phyloP scores from a whole-genome alignment of 2,329 filamentous ascomycete genomes.

The Sporothrix pallida region DNA sequence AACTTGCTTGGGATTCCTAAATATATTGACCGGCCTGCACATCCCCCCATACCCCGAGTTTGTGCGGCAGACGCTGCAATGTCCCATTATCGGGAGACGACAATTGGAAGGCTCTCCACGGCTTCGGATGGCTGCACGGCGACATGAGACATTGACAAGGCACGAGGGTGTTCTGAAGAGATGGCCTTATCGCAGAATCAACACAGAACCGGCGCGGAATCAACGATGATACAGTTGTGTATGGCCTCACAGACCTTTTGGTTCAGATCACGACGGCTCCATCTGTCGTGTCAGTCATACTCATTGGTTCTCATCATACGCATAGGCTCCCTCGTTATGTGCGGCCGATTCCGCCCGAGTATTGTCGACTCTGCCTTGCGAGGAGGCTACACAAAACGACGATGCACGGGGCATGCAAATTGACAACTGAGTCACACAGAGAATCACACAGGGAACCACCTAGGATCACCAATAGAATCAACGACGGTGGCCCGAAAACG shows the following conservation, averaged over 20 bases:
- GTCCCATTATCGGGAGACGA: not conserved
- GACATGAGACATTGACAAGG: not conserved
- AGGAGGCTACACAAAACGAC: not conserved
- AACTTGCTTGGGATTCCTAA: not conserved
- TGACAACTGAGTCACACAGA: constrained; percentile 12
- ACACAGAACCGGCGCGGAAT: too few species aligned
- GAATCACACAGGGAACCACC: not conserved
- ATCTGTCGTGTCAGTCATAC: not conserved
- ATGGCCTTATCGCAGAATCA: too few species aligned
- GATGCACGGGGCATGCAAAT: not conserved
- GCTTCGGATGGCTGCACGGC: not conserved
- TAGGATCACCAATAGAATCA: constrained; percentile 5
- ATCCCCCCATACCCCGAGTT: not conserved
- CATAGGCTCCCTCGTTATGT: not conserved
- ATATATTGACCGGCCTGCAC: not conserved
- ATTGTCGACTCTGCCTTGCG: not conserved
- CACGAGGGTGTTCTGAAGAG: not conserved
- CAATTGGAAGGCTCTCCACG: not conserved
- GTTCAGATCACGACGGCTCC: not conserved
- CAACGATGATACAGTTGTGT: too few species aligned
- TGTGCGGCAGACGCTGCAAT: not conserved
- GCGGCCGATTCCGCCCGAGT: not conserved
- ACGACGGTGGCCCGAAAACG: constrained; percentile 1
- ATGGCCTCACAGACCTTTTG: too few species aligned
- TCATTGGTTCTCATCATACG: not conserved